phyloP scores from a whole-genome alignment of 345 rosid species.

The Bruguiera parviflora region DNA sequence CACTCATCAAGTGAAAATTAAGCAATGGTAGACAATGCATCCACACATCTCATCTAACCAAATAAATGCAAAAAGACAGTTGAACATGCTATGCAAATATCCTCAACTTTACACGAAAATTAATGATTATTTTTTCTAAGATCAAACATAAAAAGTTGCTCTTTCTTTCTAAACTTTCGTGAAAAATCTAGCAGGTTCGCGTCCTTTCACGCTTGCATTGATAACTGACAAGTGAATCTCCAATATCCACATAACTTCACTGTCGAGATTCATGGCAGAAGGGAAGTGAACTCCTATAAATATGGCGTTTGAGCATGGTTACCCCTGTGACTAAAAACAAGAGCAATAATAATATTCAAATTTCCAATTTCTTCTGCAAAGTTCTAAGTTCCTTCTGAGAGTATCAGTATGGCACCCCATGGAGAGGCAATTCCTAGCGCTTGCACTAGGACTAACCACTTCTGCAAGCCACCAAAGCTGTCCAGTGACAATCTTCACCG shows the following conservation, averaged over 20 bases:
- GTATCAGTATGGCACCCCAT: too few species aligned
- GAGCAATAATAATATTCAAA: too few species aligned
- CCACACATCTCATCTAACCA: background rate
- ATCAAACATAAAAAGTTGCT: conserved; percentile 14
- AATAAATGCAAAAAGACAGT: conserved; percentile 6
- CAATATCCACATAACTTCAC: conserved; percentile 34
- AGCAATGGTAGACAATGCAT: conserved; percentile 12
- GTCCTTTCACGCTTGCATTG: conserved; percentile 19
- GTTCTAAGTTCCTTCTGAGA: too few species aligned
- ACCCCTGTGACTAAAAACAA: background rate
- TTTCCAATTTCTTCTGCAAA: too few species aligned
- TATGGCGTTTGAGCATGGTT: conserved; percentile 2
- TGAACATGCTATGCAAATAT: conserved; percentile 13
- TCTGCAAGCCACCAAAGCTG: too few species aligned
- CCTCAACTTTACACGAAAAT: background rate
- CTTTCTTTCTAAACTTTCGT: conserved; percentile 13
- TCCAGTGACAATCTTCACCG: too few species aligned
- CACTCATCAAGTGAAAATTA: background rate
- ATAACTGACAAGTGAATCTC: conserved; percentile 37
- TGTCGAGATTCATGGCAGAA: conserved; percentile 1
- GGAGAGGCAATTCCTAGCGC: too few species aligned
- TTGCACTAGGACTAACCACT: too few species aligned
- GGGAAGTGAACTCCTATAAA: conserved; percentile 24
- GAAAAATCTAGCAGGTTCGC: conserved; percentile 40
- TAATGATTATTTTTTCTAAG: background rate